Evolutionary conservation across 257 asterid genomes (phyloP), one percentile per base, ranked within the genome.

Genomic region (Euphrasia confusa): DNA sequence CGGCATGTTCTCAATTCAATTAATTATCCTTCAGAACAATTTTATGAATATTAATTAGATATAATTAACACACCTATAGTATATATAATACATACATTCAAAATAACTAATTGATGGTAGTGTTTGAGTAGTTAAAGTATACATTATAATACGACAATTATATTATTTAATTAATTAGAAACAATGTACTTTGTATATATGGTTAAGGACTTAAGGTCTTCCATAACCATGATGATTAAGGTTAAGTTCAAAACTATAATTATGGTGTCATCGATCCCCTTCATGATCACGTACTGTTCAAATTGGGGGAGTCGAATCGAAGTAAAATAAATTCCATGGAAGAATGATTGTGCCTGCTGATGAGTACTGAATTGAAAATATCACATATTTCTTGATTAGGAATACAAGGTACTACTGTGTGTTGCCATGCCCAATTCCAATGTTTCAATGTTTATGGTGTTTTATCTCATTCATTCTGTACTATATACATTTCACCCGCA

Each of bases 341-440:
- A 66, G 54, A 69, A 76, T 76, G 73, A 76, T 76, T 61, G 42
- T 76, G 80, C 64, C 65, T 58, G 44, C 37, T 56, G 48, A 54
- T 54, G 48, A 60, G 11, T 30, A 30, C 4, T 44, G 27, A 10
- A 61, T 47, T 49, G 24, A 21, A 21, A 21, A 21, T 21, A 21
- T 21, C 7, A 35, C 40, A 26, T 12, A 14, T 26, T 42, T 40
- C 26, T 28, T 17, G 33, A 50, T 50, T 15, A 17, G 10, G 10
- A 5, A 13, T 49, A 15, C 15, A 49, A 14, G 27, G 56, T 50
- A 50, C 56, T 15, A 15, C 56, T 14, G 11, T 15, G 9, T 50
- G 6, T 50, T 17, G 21, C 8, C 56, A 13, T 42, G 5, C 4
- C 4, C 13, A 42, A 10, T 42, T 42, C 49, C 5, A 42, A 42